A percentile compares a stretch with the other conserved stretches of the same genome.
phyloP scores from a whole-genome alignment of 2,329 filamentous ascomycete genomes.

The Colletotrichum siamense region DNA sequence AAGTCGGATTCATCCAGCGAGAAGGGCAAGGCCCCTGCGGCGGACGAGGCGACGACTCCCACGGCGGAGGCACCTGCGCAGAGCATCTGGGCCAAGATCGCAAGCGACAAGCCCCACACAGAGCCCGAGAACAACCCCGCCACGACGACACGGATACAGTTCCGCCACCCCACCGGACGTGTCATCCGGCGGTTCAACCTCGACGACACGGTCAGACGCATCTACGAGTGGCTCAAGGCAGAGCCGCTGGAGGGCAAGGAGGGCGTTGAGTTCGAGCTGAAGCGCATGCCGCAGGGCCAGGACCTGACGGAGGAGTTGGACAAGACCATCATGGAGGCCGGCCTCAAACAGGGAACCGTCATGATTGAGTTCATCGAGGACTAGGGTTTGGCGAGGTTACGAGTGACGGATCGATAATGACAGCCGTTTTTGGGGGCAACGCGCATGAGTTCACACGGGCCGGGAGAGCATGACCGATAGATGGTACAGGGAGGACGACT shows the following conservation, averaged over 20 bases:
- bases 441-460: background rate
- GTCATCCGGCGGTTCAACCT: conserved; percentile 86
- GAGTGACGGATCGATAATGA: background rate
- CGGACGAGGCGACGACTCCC: conserved; percentile 19
- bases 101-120: conserved; percentile 72
- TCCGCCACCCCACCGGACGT: conserved; percentile 83
- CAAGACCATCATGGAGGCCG: conserved; percentile 77
- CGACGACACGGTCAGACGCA: conserved; percentile 76
- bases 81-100: conserved; percentile 71
- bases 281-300: conserved; percentile 77
- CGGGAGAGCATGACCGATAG: background rate
- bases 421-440: background rate
- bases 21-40: conserved; percentile 48
- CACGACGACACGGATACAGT: conserved; percentile 87
- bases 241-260: conserved; percentile 81
- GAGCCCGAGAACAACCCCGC: conserved; percentile 78
- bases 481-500: background rate
- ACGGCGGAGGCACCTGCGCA: conserved; percentile 28
- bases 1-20: conserved; percentile 61
- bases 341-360: conserved; percentile 89
- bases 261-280: conserved; percentile 84
- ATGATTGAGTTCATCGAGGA: conserved; percentile 90
- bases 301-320: conserved; percentile 82
- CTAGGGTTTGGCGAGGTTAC: conserved; percentile 19
- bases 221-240: conserved; percentile 98